These are phyloP conservation scores for Xylaria curta DNA, from an alignment of 495 filamentous ascomycete species.

Conservation along the genomic window DNA sequence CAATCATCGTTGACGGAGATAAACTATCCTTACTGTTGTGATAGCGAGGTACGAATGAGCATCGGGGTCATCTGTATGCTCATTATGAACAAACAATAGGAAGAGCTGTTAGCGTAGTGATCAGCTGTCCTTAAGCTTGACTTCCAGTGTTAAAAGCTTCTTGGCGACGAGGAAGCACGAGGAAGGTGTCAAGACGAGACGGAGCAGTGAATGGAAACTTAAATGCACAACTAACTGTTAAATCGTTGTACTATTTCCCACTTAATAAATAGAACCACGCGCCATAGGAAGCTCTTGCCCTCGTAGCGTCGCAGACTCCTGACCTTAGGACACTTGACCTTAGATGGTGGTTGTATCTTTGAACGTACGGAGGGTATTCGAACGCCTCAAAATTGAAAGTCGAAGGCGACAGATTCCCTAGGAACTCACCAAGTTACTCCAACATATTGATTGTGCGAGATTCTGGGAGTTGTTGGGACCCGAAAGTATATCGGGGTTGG, in stretches of 20 bases:
- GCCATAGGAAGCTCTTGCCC: background rate
- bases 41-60: background rate
- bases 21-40: background rate
- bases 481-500: conserved; percentile 2
- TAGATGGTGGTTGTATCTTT: background rate
- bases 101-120: background rate
- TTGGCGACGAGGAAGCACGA: background rate
- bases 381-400: background rate
- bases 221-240: background rate
- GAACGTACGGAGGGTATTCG: background rate
- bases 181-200: background rate
- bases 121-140: background rate
- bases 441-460: background rate
- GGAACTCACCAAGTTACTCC: too few relatives aligned
- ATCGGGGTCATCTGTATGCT: background rate
- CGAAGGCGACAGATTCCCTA: too few relatives aligned
- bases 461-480: background rate
- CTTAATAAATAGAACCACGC: background rate
- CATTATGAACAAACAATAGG: background rate
- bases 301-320: background rate
- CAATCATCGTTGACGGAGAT: background rate
- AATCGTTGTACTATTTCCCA: background rate
- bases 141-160: background rate
- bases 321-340: background rate
- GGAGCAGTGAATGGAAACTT: background rate